phyloP scores from a whole-genome alignment of 208 protist genomes.

The Wallacemonas sp. region DNA sequence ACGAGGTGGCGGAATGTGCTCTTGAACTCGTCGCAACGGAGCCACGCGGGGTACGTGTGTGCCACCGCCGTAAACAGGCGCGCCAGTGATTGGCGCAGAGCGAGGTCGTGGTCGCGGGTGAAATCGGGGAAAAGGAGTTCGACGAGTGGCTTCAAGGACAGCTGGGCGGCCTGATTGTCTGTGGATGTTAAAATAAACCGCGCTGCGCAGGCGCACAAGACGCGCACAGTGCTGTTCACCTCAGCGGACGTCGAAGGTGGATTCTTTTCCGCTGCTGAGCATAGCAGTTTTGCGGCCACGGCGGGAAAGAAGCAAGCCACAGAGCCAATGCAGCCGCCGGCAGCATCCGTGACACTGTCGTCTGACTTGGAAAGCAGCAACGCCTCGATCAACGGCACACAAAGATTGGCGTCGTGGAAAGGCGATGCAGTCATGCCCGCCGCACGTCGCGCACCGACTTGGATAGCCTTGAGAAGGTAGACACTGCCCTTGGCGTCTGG shows the following conservation, averaged over 20 bases:
- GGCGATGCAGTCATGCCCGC: slow-evolving; percentile 16
- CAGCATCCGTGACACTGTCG: slow-evolving; percentile 26
- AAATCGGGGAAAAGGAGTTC: slow-evolving; percentile 18
- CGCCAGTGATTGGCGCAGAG: slow-evolving; percentile 27
- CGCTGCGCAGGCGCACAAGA: slow-evolving; percentile 13
- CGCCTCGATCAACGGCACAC: slow-evolving; percentile 25
- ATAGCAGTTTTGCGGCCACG: not conserved
- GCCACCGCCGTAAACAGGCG: slow-evolving; percentile 45
- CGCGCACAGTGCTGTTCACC: not conserved
- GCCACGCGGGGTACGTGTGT: slow-evolving; percentile 32
- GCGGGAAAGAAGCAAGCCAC: slow-evolving; percentile 28
- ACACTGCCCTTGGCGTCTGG: slow-evolving; percentile 22
- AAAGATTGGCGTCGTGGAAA: slow-evolving; percentile 34
- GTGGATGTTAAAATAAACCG: slow-evolving; percentile 17
- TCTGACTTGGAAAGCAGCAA: slow-evolving; percentile 32
- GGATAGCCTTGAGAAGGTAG: slow-evolving; percentile 53
- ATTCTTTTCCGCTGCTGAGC: not conserved
- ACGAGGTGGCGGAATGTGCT: slow-evolving; percentile 30
- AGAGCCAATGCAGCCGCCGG: slow-evolving; percentile 35
- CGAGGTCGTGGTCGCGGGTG: slow-evolving; percentile 19
- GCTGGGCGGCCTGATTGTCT: not conserved
- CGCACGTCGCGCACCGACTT: slow-evolving; percentile 28
- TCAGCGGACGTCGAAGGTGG: not conserved
- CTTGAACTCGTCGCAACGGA: slow-evolving; percentile 34
- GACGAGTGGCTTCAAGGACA: slow-evolving; percentile 1